Base-by-base conservation (phyloP, 345 rosid species). In the Populus simonii region DNA sequence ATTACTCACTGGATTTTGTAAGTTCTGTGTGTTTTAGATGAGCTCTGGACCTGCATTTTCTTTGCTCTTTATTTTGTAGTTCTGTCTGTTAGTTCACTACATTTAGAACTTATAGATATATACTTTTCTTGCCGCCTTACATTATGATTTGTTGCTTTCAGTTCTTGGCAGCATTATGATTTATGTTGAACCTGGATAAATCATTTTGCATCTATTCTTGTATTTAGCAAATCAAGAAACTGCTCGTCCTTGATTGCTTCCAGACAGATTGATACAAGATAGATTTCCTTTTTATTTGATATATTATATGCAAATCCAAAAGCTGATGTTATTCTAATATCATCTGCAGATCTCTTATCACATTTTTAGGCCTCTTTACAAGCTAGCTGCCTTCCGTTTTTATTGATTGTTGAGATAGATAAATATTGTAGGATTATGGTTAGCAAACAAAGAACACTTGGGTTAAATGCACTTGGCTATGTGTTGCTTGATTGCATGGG, bases 1-100 rank as follows among this genome's bases (percentile, higher is more conserved):
- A 89, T 79, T 86, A 82, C 43, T 43, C 78, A 16, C 77, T 88
- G 77, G 81, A 84, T 87, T 88, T 89, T 6, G 92, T 90, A 85
- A 91, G 94, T 71, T 74, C 25, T 43, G 16, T 8, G 22, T 62
- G 25, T 5, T 76, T 23, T 41, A 53, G 23, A 70, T 69, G 41
- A 49, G 66, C 63, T 39, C 31, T 61, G 47, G 29, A 33, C 25
- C 23, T 73, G 27, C 45, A 61, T 74, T 68, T 62, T 25, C 74
- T 72, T 7, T 66, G 45, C 33, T 12, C 27, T 71, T 38, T 31
- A 2, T 62, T 45, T 11, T 5, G 1, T 45, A 45, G 69, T 39
- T 61, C 38, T 55, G 20, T 39, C 36, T 55, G 35, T 38, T 53
- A 25, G 31, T 25, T 5, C 51, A 51, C 39, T 65, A 16, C 27